Evolutionary conservation across 2,329 filamentous ascomycete genomes (phyloP).

Genomic region (Monosporascus sp.): DNA sequence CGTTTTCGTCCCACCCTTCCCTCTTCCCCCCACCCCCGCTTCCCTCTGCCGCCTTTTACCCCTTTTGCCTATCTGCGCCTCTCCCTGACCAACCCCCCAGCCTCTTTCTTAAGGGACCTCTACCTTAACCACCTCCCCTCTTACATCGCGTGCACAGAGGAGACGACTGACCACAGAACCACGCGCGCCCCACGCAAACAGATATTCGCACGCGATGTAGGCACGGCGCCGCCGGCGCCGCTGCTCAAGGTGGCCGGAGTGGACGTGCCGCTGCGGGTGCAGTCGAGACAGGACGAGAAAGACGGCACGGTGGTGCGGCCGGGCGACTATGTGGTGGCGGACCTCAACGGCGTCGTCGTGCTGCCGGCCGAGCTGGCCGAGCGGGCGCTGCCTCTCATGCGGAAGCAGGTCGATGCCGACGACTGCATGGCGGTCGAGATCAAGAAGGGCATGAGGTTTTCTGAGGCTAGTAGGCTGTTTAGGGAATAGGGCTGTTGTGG

Average conservation of each 20-base stretch:
- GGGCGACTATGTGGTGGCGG: slow-evolving; percentile 40
- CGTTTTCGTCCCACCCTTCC: background rate
- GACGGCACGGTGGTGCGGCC: slow-evolving; percentile 26
- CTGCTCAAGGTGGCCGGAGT: slow-evolving; percentile 37
- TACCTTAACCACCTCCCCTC: background rate
- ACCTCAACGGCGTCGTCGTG: slow-evolving; percentile 41
- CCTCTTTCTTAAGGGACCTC: background rate
- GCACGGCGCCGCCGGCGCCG: slow-evolving; percentile 38
- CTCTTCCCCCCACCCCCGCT: background rate
- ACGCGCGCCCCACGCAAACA: slow-evolving; percentile 4
- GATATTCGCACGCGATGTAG: slow-evolving; percentile 39
- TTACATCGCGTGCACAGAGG: too few species aligned
- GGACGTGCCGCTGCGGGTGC: slow-evolving; percentile 34
- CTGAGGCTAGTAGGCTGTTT: slow-evolving; percentile 39
- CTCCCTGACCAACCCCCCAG: background rate
- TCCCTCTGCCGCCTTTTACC: background rate
- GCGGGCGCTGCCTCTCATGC: slow-evolving; percentile 35
- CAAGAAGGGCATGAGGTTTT: slow-evolving; percentile 36
- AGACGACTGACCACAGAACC: background rate
- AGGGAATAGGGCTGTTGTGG: slow-evolving; percentile 9
- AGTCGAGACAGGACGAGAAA: slow-evolving; percentile 32
- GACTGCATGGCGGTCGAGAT: slow-evolving; percentile 36
- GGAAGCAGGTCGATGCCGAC: slow-evolving; percentile 36
- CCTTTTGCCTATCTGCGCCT: background rate
- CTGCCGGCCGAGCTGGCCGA: slow-evolving; percentile 34